Evolutionary conservation across 1,284 basidiomycete species (phyloP).

Genomic region (Pyrrhoderma lamaoense): DNA sequence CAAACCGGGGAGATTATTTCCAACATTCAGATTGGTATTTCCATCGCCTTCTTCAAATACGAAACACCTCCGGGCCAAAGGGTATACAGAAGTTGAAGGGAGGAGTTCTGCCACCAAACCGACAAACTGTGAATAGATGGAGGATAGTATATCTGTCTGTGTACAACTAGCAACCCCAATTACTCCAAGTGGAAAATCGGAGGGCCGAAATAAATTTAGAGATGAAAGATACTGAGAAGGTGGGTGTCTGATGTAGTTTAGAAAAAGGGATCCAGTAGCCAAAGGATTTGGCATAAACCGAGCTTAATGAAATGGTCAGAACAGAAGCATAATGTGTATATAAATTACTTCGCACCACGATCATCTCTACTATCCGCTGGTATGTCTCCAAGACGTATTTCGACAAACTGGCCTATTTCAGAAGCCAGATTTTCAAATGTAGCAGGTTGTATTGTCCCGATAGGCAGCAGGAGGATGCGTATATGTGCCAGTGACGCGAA

Average conservation of each 20-base stretch:
- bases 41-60: conserved; percentile 71
- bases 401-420: conserved; percentile 63
- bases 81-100: conserved; percentile 61
- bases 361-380: conserved; percentile 73
- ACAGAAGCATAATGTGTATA: not conserved
- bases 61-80: conserved; percentile 69
- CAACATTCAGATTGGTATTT: conserved; percentile 45
- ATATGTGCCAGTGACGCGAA: conserved; percentile 77
- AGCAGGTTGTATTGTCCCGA: conserved; percentile 57
- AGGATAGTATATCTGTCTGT: conserved; percentile 45
- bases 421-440: conserved; percentile 63
- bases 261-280: conserved; percentile 65
- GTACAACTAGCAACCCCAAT: conserved; percentile 71
- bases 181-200: conserved; percentile 72
- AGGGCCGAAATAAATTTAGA: conserved; percentile 63
- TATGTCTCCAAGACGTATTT: conserved; percentile 70
- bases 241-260: conserved; percentile 66
- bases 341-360: conserved; percentile 43
- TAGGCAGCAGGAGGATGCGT: conserved; percentile 68
- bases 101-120: conserved; percentile 53
- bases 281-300: conserved; percentile 78
- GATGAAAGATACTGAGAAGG: conserved; percentile 49
- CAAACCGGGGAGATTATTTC: conserved; percentile 53
- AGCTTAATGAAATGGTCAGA: conserved; percentile 33
- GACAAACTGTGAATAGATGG: conserved; percentile 62